phyloP scores from a whole-genome alignment of 495 filamentous ascomycete species.

The Chaetomium cochliodes region DNA sequence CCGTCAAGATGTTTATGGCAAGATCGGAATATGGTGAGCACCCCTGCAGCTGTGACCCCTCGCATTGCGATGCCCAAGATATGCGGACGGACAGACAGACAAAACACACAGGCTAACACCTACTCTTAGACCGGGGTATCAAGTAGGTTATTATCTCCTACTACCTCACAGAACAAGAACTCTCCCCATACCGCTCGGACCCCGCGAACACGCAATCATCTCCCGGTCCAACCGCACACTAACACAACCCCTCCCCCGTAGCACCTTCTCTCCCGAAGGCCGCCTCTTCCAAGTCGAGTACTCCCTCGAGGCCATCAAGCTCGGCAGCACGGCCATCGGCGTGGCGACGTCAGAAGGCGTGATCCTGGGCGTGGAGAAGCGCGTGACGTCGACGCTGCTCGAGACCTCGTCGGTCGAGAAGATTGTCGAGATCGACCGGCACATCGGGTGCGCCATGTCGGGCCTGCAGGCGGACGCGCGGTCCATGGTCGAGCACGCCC shows the following conservation, averaged over 20 bases:
- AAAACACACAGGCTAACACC: constrained; percentile 35
- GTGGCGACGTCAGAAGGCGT: constrained; percentile 92
- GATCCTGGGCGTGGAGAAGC: constrained; percentile 97
- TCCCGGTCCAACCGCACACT: neutral
- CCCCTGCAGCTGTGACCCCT: neutral
- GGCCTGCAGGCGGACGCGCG: constrained; percentile 95
- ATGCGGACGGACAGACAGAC: neutral
- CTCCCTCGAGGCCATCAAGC: constrained; percentile 99
- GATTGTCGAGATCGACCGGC: constrained; percentile 97
- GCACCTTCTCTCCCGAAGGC: constrained; percentile 99
- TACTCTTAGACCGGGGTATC: constrained; percentile 86
- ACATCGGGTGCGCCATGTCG: constrained; percentile 98
- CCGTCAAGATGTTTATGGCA: constrained; percentile 94
- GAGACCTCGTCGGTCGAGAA: constrained; percentile 98
- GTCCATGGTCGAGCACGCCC: constrained; percentile 94
- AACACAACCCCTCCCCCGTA: constrained; percentile 36
- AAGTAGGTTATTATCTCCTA: constrained; percentile 62
- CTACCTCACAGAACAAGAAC: neutral
- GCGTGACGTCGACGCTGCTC: constrained; percentile 93
- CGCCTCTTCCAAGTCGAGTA: constrained; percentile 99
- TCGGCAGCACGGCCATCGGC: constrained; percentile 96
- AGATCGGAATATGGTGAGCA: constrained; percentile 94
- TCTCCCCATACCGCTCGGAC: constrained; percentile 1
- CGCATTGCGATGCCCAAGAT: neutral
- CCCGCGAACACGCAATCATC: neutral